Evolutionary conservation across 2,329 filamentous ascomycete genomes (phyloP).

Genomic region (Madurella mycetomatis): DNA sequence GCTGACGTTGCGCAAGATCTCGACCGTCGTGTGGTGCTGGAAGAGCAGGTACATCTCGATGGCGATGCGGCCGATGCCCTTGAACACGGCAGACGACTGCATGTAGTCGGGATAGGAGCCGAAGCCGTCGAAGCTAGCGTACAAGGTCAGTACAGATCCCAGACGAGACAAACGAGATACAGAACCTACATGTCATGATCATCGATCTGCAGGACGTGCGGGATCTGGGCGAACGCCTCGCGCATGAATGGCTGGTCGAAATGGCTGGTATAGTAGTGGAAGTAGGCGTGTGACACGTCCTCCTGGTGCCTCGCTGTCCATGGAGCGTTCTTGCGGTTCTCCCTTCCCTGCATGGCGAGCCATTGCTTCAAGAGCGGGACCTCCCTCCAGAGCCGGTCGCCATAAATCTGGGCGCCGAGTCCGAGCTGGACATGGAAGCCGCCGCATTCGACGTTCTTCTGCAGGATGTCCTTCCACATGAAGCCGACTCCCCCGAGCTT

Average conservation of each 20-base stretch:
- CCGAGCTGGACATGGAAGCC: conserved; percentile 94
- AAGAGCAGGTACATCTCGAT: conserved; percentile 98
- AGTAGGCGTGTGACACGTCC: conserved; percentile 92
- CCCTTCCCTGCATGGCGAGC: conserved; percentile 88
- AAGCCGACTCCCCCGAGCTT: conserved; percentile 85
- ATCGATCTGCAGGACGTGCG: conserved; percentile 86
- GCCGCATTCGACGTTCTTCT: conserved; percentile 94
- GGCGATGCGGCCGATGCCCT: conserved; percentile 92
- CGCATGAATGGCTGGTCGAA: conserved; percentile 94
- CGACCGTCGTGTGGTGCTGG: conserved; percentile 94
- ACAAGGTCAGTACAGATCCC: conserved; percentile 10
- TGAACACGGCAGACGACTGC: conserved; percentile 96
- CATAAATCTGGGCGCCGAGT: conserved; percentile 90
- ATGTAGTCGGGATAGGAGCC: conserved; percentile 97
- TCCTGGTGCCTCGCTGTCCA: conserved; percentile 97
- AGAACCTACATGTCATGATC: conserved; percentile 89
- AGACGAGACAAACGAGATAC: not conserved
- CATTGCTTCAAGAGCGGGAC: conserved; percentile 91
- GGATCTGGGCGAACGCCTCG: conserved; percentile 96
- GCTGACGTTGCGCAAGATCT: conserved; percentile 83
- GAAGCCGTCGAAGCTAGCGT: conserved; percentile 82
- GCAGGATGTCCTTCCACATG: conserved; percentile 99
- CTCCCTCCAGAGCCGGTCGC: conserved; percentile 93
- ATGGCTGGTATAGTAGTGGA: conserved; percentile 97
- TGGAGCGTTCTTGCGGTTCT: conserved; percentile 80